phyloP scores from a whole-genome alignment of 2,329 filamentous ascomycete genomes.

The Tolypocladium nubicola region DNA sequence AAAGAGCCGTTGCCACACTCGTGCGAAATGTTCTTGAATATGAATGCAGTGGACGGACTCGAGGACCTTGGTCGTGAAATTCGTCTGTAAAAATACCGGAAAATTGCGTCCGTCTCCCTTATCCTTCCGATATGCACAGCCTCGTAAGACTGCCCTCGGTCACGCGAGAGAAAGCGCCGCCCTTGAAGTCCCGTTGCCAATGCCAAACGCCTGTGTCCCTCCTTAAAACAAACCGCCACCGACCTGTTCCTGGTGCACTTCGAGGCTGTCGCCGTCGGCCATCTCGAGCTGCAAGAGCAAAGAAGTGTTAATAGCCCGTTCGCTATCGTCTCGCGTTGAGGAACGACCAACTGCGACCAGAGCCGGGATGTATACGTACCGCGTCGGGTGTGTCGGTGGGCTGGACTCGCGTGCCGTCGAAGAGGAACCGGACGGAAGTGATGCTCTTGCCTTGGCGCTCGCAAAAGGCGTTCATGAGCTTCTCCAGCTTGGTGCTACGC shows the following conservation, averaged over 20 bases:
- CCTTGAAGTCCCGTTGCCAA: background rate
- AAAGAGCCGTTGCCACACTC: background rate
- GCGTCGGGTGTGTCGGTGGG: slow-evolving; percentile 82
- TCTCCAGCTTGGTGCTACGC: slow-evolving; percentile 87
- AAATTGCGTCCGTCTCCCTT: background rate
- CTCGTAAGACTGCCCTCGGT: background rate
- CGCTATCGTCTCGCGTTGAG: too few relatives aligned
- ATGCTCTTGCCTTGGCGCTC: slow-evolving; percentile 86
- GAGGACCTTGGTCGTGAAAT: background rate
- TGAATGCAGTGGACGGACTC: background rate
- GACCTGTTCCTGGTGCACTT: slow-evolving; percentile 97
- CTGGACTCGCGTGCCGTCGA: slow-evolving; percentile 90
- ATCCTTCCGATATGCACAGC: background rate
- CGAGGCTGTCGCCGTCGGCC: slow-evolving; percentile 88
- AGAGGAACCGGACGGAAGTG: slow-evolving; percentile 82
- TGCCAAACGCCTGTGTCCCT: background rate
- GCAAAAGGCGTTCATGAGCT: slow-evolving; percentile 97
- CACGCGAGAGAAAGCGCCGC: background rate
- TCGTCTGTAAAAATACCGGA: background rate
- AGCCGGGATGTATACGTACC: slow-evolving; percentile 42
- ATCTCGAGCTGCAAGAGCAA: slow-evolving; percentile 67
- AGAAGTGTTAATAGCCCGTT: background rate
- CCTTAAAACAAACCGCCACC: slow-evolving; percentile 45
- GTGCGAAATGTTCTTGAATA: background rate
- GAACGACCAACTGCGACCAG: background rate